Conservation (phyloP, 257 asterid species). For the Petrea volubilis region DNA sequence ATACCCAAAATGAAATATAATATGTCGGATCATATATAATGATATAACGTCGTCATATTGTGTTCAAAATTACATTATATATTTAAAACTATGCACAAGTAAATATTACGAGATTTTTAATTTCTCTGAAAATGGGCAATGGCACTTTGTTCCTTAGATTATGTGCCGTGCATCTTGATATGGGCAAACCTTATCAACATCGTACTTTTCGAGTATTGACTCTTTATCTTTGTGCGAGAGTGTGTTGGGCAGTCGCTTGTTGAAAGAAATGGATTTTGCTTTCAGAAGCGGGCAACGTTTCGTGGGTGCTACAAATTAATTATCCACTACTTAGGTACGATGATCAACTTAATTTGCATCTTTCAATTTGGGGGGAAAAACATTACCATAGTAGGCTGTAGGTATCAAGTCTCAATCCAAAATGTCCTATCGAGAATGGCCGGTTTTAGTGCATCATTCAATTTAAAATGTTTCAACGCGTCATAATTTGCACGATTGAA, state of each 20-base stretch:
- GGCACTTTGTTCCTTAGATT: neutral
- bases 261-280: neutral
- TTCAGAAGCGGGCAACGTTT: neutral
- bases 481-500: neutral
- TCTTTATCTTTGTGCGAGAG: neutral
- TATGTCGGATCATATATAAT: no score
- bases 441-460: neutral
- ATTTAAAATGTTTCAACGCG: neutral
- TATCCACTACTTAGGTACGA: neutral
- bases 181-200: neutral
- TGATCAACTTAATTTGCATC: neutral
- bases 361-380: neutral
- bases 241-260: neutral
- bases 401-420: conserved; percentile 3
- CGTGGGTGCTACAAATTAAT: neutral
- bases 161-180: neutral
- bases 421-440: neutral
- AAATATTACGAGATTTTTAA: no score
- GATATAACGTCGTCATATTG: no score
- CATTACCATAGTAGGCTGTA: neutral
- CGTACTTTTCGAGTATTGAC: neutral
- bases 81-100: no score
- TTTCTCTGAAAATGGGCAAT: neutral
- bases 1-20: no score
- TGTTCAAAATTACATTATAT: no score